phyloP scores from a whole-genome alignment of 345 rosid species.

The Hibiscus tridactylites region DNA sequence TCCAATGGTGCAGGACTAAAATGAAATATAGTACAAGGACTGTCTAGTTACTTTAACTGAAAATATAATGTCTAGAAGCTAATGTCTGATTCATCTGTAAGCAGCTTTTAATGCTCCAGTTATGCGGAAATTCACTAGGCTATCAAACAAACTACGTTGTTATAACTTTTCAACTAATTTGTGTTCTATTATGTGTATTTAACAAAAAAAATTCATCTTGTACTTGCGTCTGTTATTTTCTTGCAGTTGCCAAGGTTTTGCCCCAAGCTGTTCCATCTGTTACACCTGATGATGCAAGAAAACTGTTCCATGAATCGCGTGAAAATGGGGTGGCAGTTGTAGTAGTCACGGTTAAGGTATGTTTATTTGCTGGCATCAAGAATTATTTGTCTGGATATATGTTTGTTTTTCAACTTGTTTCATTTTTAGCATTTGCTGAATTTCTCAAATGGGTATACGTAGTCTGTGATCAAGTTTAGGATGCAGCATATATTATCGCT shows the following conservation, averaged over 20 bases:
- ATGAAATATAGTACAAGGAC: neutral
- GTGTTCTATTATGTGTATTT: neutral
- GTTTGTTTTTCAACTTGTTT: neutral
- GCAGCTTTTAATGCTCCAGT: neutral
- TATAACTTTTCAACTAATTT: neutral
- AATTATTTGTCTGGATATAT: neutral
- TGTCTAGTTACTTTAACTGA: neutral
- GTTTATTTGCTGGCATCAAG: neutral
- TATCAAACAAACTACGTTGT: neutral
- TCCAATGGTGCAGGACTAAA: neutral
- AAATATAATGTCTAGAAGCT: neutral
- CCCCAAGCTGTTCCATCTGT: slow-evolving; percentile 29
- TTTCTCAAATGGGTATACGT: neutral
- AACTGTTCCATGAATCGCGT: slow-evolving; percentile 18
- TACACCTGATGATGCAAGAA: slow-evolving; percentile 27
- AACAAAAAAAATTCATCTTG: neutral
- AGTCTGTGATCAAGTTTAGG: neutral
- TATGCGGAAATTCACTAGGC: neutral
- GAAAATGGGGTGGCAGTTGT: slow-evolving; percentile 26
- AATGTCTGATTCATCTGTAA: neutral
- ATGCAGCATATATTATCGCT: neutral
- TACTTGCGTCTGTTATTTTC: neutral
- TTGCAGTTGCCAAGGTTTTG: slow-evolving; percentile 23
- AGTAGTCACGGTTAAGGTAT: slow-evolving; percentile 28
- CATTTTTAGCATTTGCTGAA: neutral